Evolutionary conservation across 805 yeast species (phyloP).

Genomic region (Ogataea henricii): DNA sequence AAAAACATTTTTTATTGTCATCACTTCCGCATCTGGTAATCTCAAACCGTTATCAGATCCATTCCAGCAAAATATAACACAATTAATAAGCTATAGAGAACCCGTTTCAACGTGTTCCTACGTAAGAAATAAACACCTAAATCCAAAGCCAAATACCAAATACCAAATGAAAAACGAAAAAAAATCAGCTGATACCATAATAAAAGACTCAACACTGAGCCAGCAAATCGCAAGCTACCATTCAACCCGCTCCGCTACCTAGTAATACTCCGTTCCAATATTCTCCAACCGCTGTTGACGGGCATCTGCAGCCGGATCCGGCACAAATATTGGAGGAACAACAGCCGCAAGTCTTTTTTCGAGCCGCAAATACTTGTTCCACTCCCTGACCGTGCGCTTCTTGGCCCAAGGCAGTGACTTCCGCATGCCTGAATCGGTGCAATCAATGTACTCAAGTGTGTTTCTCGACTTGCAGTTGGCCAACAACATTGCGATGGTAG

Average conservation of each 20-base stretch:
- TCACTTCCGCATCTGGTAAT: slow-evolving; percentile 1
- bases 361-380: slow-evolving; percentile 26
- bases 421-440: slow-evolving; percentile 52
- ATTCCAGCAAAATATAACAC: neutral
- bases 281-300: slow-evolving; percentile 11
- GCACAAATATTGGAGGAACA: slow-evolving; percentile 1
- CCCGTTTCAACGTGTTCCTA: neutral
- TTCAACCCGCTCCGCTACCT: neutral
- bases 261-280: slow-evolving; percentile 22
- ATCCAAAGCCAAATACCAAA: neutral
- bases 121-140: neutral
- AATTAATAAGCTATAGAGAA: neutral
- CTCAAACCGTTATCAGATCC: neutral
- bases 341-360: slow-evolving; percentile 1
- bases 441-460: slow-evolving; percentile 36
- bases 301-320: neutral
- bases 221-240: neutral
- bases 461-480: slow-evolving; percentile 18
- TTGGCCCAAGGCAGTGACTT: slow-evolving; percentile 48
- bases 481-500: slow-evolving; percentile 25
- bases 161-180: neutral
- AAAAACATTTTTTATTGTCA: slow-evolving; percentile 2
- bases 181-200: neutral
- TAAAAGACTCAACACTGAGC: neutral
- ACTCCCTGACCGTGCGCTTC: slow-evolving; percentile 23